Evolutionary conservation across 495 filamentous ascomycete species (phyloP).

Genomic region (Penicillium paradoxum): DNA sequence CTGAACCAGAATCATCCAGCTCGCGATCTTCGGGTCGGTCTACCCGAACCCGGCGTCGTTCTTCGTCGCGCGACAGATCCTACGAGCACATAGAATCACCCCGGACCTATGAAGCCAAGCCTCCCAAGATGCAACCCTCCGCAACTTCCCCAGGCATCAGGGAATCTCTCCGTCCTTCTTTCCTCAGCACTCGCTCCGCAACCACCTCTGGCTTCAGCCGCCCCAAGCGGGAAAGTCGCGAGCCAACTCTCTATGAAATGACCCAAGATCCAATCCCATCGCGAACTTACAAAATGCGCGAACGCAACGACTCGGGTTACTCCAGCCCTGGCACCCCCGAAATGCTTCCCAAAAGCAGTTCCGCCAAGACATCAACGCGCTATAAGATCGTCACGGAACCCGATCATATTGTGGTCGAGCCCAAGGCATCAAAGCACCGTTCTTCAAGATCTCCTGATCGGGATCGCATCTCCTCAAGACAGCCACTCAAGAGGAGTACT

Average conservation of each 20-base stretch:
- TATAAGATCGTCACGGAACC: constrained; percentile 29
- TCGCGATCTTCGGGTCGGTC: constrained; percentile 28
- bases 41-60: constrained; percentile 26
- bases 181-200: constrained; percentile 30
- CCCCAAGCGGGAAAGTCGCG: constrained; percentile 21
- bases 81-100: constrained; percentile 32
- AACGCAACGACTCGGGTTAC: constrained; percentile 44
- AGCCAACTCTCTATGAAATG: constrained; percentile 19
- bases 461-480: constrained; percentile 12
- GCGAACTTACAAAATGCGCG: constrained; percentile 34
- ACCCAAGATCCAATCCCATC: constrained; percentile 16
- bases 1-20: constrained; percentile 31
- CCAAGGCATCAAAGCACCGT: constrained; percentile 21
- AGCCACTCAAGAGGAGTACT: constrained; percentile 15
- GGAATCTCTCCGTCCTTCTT: constrained; percentile 22
- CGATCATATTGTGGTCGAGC: constrained; percentile 33
- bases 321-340: constrained; percentile 43
- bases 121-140: constrained; percentile 29
- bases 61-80: constrained; percentile 31
- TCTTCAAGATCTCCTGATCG: constrained; percentile 17
- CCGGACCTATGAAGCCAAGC: constrained; percentile 23
- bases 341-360: constrained; percentile 20
- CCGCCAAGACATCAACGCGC: constrained; percentile 32
- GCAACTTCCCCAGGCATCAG: constrained; percentile 25
- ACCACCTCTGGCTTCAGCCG: constrained; percentile 26